phyloP scores from a whole-genome alignment of 192 early-diverging fungal genomes.

The Backusella morwellensis region DNA sequence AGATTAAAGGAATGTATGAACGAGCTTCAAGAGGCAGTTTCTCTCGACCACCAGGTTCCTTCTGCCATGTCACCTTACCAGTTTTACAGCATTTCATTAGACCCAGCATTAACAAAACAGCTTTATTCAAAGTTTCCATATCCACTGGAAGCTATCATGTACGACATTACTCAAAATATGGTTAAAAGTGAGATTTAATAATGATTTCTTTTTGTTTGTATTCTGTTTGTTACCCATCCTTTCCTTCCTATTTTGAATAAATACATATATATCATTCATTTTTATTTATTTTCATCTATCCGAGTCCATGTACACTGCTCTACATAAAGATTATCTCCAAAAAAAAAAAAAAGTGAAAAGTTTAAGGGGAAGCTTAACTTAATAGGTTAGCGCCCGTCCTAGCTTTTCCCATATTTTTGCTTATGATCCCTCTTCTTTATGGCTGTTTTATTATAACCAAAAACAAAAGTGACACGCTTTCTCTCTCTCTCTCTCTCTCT shows the following conservation, averaged over 20 bases:
- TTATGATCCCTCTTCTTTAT: too few relatives aligned
- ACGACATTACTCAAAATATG: conserved; percentile 4
- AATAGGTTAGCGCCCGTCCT: too few relatives aligned
- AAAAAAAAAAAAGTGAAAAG: too few relatives aligned
- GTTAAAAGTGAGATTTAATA: neutral
- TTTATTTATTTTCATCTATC: too few relatives aligned
- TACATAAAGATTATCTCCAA: too few relatives aligned
- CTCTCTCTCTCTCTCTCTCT: too few relatives aligned
- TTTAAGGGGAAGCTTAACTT: too few relatives aligned
- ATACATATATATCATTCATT: neutral
- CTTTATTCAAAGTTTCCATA: conserved; percentile 1
- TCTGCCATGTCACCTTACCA: neutral
- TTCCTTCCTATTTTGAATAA: neutral
- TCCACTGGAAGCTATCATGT: conserved; percentile 8
- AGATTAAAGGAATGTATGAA: neutral
- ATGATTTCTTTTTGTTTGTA: neutral
- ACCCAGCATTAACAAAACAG: neutral
- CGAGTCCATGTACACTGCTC: too few relatives aligned
- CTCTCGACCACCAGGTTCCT: neutral
- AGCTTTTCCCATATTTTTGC: too few relatives aligned
- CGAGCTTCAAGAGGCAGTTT: neutral
- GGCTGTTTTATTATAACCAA: too few relatives aligned
- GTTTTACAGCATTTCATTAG: neutral
- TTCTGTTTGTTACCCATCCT: neutral
- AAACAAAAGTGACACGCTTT: too few relatives aligned